These are phyloP conservation scores for Lasiodiplodia citricola DNA, from an alignment of 2,329 filamentous ascomycete genomes.

Conservation along the genomic window DNA sequence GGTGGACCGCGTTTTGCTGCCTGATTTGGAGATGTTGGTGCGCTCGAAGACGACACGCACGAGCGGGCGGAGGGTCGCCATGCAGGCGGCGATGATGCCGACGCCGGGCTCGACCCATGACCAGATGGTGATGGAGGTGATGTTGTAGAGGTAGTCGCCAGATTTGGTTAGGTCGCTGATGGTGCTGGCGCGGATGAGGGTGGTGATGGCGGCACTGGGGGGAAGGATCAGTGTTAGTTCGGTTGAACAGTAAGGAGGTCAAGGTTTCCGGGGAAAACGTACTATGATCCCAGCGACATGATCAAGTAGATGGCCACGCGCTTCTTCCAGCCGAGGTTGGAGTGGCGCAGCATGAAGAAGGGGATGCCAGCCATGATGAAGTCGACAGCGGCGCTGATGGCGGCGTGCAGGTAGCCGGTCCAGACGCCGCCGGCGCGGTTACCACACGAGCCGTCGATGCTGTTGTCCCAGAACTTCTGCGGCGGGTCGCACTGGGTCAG, in stretches of 20 bases:
- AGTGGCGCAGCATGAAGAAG: constrained; percentile 11
- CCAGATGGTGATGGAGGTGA: constrained; percentile 27
- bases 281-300: constrained; percentile 16
- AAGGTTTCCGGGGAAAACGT: not conserved
- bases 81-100: constrained; percentile 53
- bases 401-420: constrained; percentile 5
- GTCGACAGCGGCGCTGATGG: not conserved
- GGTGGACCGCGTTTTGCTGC: not conserved
- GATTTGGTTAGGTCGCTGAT: not conserved
- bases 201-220: constrained; percentile 10
- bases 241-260: too few relatives aligned
- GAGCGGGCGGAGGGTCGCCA: constrained; percentile 57
- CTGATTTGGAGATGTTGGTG: constrained; percentile 30
- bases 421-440: not conserved
- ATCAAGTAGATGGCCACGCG: not conserved
- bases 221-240: too few relatives aligned
- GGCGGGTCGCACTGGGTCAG: constrained; percentile 49
- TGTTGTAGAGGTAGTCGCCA: constrained; percentile 14
- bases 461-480: constrained; percentile 52
- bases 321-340: constrained; percentile 5
- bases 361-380: constrained; percentile 9
- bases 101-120: constrained; percentile 41
- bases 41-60: constrained; percentile 41
- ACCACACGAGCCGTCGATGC: not conserved
- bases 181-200: constrained; percentile 2